These are phyloP conservation scores for Colletotrichum kahawae DNA, from an alignment of 2,329 filamentous ascomycete species.

Conservation along the genomic window DNA sequence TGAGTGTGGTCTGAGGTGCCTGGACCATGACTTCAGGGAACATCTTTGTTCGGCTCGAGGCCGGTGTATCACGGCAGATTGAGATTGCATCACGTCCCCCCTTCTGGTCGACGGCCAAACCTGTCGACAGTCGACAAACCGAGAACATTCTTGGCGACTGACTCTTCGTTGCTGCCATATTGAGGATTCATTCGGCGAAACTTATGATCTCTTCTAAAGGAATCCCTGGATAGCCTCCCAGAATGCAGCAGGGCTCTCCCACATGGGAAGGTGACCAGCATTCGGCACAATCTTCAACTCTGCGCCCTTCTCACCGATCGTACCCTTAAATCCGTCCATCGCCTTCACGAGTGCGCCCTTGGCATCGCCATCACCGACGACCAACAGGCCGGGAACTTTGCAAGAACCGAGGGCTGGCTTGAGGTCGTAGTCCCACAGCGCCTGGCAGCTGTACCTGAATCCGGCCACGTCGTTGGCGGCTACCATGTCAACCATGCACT, in stretches of 20 bases:
- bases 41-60: background rate
- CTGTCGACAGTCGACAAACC: background rate
- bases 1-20: background rate
- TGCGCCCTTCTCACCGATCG: constrained; percentile 58
- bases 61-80: background rate
- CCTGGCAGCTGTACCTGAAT: constrained; percentile 71
- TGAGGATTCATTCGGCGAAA: background rate
- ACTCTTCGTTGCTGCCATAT: background rate
- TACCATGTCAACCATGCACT: constrained; percentile 72
- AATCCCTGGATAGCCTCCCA: constrained; percentile 67
- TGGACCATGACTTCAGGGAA: background rate
- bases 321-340: constrained; percentile 75
- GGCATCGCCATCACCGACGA: constrained; percentile 76
- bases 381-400: constrained; percentile 66
- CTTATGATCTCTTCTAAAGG: constrained; percentile 38
- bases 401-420: constrained; percentile 58
- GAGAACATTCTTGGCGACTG: background rate
- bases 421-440: constrained; percentile 75
- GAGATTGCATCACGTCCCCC: background rate
- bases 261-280: constrained; percentile 85
- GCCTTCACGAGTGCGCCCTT: constrained; percentile 74
- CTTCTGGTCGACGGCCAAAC: background rate
- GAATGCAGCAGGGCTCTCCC: constrained; percentile 73
- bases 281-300: constrained; percentile 69
- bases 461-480: constrained; percentile 71